Percentiles rank a stretch among this genome's conserved stretches.
These are phyloP conservation scores for Polyporus tsugae DNA, from an alignment of 1,284 basidiomycete species.

Conservation along the genomic window DNA sequence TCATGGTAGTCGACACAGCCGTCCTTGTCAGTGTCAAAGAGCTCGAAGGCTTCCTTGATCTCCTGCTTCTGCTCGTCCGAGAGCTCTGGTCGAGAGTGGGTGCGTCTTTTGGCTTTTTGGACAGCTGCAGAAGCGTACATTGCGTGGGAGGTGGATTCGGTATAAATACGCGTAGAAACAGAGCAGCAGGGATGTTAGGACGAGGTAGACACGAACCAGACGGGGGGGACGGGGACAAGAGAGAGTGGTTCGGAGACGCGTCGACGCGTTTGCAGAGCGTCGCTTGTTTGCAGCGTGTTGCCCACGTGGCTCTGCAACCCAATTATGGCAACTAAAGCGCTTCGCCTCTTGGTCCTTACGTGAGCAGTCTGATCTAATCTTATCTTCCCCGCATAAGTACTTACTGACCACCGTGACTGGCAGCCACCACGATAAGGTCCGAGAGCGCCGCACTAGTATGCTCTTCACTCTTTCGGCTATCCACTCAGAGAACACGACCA, in stretches of 20 bases:
- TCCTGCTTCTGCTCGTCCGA: slow-evolving; percentile 97
- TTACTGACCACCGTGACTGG: neutral
- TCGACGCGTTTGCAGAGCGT: slow-evolving; percentile 20
- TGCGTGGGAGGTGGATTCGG: neutral
- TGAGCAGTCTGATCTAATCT: slow-evolving; percentile 16
- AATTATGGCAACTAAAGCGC: neutral
- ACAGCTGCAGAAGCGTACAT: slow-evolving; percentile 80
- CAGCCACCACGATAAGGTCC: slow-evolving; percentile 11
- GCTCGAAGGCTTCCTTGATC: slow-evolving; percentile 98
- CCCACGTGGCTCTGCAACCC: slow-evolving; percentile 18
- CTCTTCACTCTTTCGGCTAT: neutral
- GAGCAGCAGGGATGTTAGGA: slow-evolving; percentile 1
- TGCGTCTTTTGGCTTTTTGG: slow-evolving; percentile 76
- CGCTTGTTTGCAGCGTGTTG: slow-evolving; percentile 23
- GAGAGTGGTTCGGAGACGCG: slow-evolving; percentile 26
- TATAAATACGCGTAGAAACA: slow-evolving; percentile 19
- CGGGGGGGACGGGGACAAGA: neutral
- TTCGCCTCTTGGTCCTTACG: neutral
- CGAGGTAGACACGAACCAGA: slow-evolving; percentile 8
- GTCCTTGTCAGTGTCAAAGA: slow-evolving; percentile 99
- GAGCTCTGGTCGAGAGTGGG: slow-evolving; percentile 80
- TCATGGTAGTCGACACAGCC: slow-evolving; percentile 98
- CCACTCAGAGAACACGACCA: slow-evolving; percentile 8
- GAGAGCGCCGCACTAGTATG: neutral
- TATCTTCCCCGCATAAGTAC: slow-evolving; percentile 2